Percentiles rank a stretch among this genome's conserved stretches.
Evolutionary conservation across 1,284 basidiomycete species (phyloP).

Genomic region (Neolentinus lepideus): DNA sequence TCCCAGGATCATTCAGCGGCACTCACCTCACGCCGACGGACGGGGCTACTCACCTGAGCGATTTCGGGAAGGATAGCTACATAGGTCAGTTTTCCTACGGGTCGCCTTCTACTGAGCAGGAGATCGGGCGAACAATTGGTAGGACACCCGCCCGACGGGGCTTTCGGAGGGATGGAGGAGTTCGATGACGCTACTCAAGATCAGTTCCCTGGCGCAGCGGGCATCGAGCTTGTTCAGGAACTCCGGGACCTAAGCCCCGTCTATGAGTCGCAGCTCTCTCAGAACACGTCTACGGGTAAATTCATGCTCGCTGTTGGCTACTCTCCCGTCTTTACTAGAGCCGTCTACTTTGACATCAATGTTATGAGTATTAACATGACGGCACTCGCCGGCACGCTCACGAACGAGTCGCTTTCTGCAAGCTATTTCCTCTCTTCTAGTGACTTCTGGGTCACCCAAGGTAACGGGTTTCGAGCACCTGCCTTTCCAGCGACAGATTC

Average conservation of each 20-base stretch:
- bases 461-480: neutral
- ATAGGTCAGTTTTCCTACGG: slow-evolving; percentile 29
- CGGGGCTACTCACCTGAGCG: slow-evolving; percentile 19
- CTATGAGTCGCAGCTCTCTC: neutral
- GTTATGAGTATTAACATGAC: neutral
- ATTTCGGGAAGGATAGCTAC: slow-evolving; percentile 33
- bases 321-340: neutral
- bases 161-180: slow-evolving; percentile 21
- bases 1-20: slow-evolving; percentile 29
- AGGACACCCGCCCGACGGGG: slow-evolving; percentile 28
- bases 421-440: neutral
- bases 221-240: neutral
- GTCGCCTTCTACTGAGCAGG: slow-evolving; percentile 12
- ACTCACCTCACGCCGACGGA: slow-evolving; percentile 26
- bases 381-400: neutral
- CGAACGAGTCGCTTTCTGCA: neutral
- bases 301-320: neutral
- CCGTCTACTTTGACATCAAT: neutral
- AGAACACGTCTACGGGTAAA: neutral
- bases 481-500: no score
- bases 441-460: neutral
- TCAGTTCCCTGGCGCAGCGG: neutral
- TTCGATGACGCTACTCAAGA: slow-evolving; percentile 15
- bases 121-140: slow-evolving; percentile 32
- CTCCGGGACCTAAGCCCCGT: neutral